These are phyloP conservation scores for Linum usitatissimum DNA, from an alignment of 345 rosid genomes.

Conservation along the genomic window DNA sequence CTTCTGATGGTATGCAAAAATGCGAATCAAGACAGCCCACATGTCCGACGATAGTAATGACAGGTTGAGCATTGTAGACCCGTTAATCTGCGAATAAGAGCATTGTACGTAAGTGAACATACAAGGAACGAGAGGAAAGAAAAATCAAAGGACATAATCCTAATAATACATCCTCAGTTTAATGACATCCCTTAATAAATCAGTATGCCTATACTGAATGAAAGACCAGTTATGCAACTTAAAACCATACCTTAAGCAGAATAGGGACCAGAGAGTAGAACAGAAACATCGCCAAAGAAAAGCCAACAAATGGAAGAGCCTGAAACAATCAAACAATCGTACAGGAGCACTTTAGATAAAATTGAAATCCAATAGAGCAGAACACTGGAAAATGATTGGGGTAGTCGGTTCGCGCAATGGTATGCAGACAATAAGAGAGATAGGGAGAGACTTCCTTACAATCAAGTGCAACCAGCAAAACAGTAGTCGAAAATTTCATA, in stretches of 20 bases:
- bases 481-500: too few relatives aligned
- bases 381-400: neutral
- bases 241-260: conserved; percentile 61
- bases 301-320: conserved; percentile 60
- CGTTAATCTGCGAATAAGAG: conserved; percentile 38
- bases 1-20: conserved; percentile 78
- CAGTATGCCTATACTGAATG: neutral
- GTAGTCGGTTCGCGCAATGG: too few relatives aligned
- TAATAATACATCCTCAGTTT: neutral
- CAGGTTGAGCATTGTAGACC: conserved; percentile 86
- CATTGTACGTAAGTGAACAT: neutral
- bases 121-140: neutral
- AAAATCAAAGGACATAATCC: neutral
- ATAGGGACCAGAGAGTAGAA: conserved; percentile 73
- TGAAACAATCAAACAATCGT: conserved; percentile 25
- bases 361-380: neutral
- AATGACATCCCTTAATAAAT: neutral
- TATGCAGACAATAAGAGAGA: neutral
- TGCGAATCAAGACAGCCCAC: conserved; percentile 89
- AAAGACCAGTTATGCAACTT: conserved; percentile 2
- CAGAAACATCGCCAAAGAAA: conserved; percentile 52
- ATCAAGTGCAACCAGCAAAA: neutral
- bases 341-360: neutral
- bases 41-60: conserved; percentile 87
- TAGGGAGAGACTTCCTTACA: neutral